Evolutionary conservation across 1,284 basidiomycete genomes (phyloP), one percentile per base, ranked within the genome.

Genomic region (Ceratobasidium sp.): DNA sequence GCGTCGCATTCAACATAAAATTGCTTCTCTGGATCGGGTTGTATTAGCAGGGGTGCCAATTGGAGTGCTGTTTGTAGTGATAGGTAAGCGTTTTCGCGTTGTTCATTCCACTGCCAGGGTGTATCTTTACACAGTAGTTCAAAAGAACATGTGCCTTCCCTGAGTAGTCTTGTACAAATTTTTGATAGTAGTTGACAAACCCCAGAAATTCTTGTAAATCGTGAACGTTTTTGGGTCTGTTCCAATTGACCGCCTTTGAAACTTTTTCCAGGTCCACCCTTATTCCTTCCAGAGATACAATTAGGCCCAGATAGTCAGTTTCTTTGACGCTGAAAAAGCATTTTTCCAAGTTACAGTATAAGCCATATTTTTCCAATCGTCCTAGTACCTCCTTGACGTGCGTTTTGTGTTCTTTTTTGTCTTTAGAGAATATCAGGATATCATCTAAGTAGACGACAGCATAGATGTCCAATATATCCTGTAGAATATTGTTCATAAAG

Each of bases 361-460:
- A 61, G 33, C 66, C 54, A 71, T 77, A 11, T 23, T 78, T 35
- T 6, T 75, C 33, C 3, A 82, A 77, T 4, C 77, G 31, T n/a
- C 51, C 3, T 13, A 83, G 75, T 20, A 83, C 81, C 35, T 76
- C 20, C 2, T 53, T 37, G n/a, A 83, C 80, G 53, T 83, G 81
- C 11, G 31, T 2, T 0, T 45, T 10, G 60, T 84, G 83, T 4
- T 82, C 78, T 11, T 88, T 85, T 39, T 83, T 83, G 17, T 83
- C 85, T 0, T 85, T 81, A 3, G 87, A 86, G 53, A 81, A 66
- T 7, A 66, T 66, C 15, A 66, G 64, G 64, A 47, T 66, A 10
- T 49, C 64, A 33, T 82, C 81, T 1, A 82, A 58, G 71, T 81
- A 79, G 49, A 77, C 67, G 7, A 77, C 66, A 13, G 64, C 61